These are phyloP conservation scores for Smittium culicis DNA, from an alignment of 371 early-diverging fungal genomes.

Conservation along the genomic window DNA sequence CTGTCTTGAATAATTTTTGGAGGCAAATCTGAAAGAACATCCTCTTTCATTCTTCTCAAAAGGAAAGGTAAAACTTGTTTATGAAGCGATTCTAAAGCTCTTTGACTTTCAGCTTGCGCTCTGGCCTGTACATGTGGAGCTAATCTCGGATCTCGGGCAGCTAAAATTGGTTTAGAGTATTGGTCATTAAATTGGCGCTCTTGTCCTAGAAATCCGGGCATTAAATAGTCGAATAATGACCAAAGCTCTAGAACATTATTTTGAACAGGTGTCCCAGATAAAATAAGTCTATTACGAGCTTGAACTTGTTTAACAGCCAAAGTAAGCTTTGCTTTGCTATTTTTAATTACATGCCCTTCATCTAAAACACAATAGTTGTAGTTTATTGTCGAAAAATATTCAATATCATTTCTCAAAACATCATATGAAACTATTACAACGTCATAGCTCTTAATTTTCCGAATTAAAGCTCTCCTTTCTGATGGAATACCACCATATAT, in stretches of 20 bases:
- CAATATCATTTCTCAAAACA: slow-evolving; percentile 89
- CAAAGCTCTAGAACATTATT: slow-evolving; percentile 97
- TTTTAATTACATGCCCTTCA: slow-evolving; percentile 99
- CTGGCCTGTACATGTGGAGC: slow-evolving; percentile 14
- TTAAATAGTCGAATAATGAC: slow-evolving; percentile 95
- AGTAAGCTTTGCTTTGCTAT: slow-evolving; percentile 87
- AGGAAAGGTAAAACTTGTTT: slow-evolving; percentile 96
- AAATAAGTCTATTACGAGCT: slow-evolving; percentile 79
- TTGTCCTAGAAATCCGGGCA: slow-evolving; percentile 93
- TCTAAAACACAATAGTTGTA: slow-evolving; percentile 98
- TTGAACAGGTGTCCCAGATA: slow-evolving; percentile 99
- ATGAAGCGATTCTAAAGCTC: slow-evolving; percentile 86
- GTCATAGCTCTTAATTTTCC: slow-evolving; percentile 39
- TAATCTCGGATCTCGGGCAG: slow-evolving; percentile 72
- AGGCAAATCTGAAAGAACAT: slow-evolving; percentile 96
- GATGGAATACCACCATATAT: slow-evolving; percentile 68
- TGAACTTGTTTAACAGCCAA: slow-evolving; percentile 66
- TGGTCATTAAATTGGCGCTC: slow-evolving; percentile 81
- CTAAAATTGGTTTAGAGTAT: slow-evolving; percentile 80
- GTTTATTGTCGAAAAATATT: slow-evolving; percentile 47
- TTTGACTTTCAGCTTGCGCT: slow-evolving; percentile 45
- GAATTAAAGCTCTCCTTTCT: slow-evolving; percentile 45
- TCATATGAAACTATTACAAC: slow-evolving; percentile 93
- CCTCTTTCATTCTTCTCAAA: slow-evolving; percentile 93
- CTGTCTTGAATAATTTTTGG: slow-evolving; percentile 99